Evolutionary conservation across 306 rosid species (phyloP).

Genomic region (Rosa rugosa): DNA sequence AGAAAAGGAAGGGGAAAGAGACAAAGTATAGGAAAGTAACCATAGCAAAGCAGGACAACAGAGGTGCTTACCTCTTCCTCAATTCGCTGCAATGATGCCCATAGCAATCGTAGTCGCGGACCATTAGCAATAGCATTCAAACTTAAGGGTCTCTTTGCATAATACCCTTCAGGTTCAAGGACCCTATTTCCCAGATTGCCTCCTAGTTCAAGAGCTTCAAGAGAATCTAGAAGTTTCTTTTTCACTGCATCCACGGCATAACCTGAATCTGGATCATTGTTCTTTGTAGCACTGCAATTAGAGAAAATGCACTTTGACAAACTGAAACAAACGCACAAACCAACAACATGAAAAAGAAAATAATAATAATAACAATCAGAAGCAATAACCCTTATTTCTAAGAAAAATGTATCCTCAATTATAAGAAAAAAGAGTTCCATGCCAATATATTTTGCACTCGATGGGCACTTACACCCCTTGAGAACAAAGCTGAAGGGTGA

Average conservation of each 20-base stretch:
- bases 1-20: not conserved
- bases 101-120: conserved; percentile 81
- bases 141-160: conserved; percentile 59
- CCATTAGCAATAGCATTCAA: conserved; percentile 84
- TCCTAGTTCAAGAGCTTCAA: conserved; percentile 61
- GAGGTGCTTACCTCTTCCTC: conserved; percentile 78
- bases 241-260: conserved; percentile 60
- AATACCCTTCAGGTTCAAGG: conserved; percentile 34
- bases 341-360: not conserved
- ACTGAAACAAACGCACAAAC: conserved; percentile 18
- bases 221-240: conserved; percentile 66
- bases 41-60: conserved; percentile 26
- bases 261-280: conserved; percentile 46
- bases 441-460: not conserved
- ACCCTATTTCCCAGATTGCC: conserved; percentile 46
- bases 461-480: not conserved
- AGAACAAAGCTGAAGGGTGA: not conserved
- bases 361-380: conserved; percentile 8
- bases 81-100: conserved; percentile 71
- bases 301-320: conserved; percentile 27
- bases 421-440: not conserved
- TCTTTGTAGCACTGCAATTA: conserved; percentile 53
- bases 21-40: conserved; percentile 11
- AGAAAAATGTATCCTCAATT: conserved; percentile 15
- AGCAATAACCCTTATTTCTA: conserved; percentile 13